Percentiles rank a stretch among this genome's conserved stretches.
These are phyloP conservation scores for Russula lepida DNA, from an alignment of 768 basidiomycete genomes.

Conservation along the genomic window DNA sequence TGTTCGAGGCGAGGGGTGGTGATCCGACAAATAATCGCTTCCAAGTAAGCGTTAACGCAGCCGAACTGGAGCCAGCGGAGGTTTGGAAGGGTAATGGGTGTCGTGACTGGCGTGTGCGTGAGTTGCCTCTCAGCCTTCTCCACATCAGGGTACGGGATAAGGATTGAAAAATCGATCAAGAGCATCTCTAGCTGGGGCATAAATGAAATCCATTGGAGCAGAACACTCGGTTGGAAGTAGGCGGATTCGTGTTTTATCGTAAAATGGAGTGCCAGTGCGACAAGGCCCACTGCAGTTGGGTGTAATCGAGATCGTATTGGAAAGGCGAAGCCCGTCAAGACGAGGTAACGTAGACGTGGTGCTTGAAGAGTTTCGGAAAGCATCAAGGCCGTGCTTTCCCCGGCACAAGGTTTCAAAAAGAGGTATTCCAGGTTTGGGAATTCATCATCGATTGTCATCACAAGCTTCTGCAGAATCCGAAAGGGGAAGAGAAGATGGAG, in stretches of 20 bases:
- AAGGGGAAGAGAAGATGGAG: not conserved
- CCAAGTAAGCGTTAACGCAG: not conserved
- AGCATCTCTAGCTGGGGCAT: not conserved
- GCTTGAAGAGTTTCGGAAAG: not conserved
- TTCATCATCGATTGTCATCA: not conserved
- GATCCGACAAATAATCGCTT: not conserved
- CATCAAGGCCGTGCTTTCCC: not conserved
- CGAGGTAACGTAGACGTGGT: not conserved
- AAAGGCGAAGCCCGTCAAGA: not conserved
- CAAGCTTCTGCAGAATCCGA: not conserved
- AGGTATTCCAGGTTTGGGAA: not conserved
- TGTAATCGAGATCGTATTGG: not conserved
- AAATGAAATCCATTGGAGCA: not conserved
- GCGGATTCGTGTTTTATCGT: not conserved
- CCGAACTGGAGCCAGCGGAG: not conserved
- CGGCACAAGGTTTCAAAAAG: accelerated
- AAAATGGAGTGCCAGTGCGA: not conserved
- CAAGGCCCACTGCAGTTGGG: not conserved
- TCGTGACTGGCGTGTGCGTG: not conserved
- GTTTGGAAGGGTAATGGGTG: not conserved
- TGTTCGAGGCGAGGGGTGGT: not conserved
- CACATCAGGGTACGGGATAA: not conserved
- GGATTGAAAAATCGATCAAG: not conserved
- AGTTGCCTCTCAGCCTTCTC: too few relatives aligned
- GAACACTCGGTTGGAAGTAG: not conserved